Conservation (phyloP, 2,329 filamentous ascomycete genomes). For the Ceratocystis cubensis region DNA sequence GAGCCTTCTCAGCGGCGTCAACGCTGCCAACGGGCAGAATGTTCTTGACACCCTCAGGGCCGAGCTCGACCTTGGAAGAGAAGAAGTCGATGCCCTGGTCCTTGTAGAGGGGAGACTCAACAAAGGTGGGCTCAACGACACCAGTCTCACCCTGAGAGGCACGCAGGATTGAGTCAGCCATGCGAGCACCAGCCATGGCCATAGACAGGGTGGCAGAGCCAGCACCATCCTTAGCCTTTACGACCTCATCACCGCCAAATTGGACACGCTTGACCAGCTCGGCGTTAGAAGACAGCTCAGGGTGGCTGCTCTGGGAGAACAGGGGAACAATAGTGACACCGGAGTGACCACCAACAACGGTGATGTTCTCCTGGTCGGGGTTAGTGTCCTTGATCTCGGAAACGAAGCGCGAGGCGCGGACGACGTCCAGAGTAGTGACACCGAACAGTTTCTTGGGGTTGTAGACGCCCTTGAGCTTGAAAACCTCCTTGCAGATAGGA, state of each 20-base stretch:
- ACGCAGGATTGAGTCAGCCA: slow-evolving; percentile 85
- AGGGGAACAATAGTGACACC: slow-evolving; percentile 97
- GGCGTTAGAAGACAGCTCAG: slow-evolving; percentile 65
- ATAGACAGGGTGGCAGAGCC: slow-evolving; percentile 96
- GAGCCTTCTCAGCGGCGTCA: slow-evolving; percentile 74
- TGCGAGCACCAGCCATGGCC: slow-evolving; percentile 81
- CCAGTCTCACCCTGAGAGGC: slow-evolving; percentile 88
- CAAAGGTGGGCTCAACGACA: slow-evolving; percentile 89
- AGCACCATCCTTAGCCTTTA: slow-evolving; percentile 96
- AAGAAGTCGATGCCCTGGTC: slow-evolving; percentile 97
- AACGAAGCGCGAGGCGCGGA: slow-evolving; percentile 96
- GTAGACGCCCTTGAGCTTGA: slow-evolving; percentile 92
- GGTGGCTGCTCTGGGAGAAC: slow-evolving; percentile 85
- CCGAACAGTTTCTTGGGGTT: slow-evolving; percentile 98
- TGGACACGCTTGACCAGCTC: slow-evolving; percentile 87
- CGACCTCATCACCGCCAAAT: slow-evolving; percentile 98
- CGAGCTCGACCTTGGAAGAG: slow-evolving; percentile 86
- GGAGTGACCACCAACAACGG: slow-evolving; percentile 92
- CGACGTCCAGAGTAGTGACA: slow-evolving; percentile 97
- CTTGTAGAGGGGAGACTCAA: slow-evolving; percentile 96
- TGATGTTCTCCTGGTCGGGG: slow-evolving; percentile 85
- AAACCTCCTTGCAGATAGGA: slow-evolving; percentile 91
- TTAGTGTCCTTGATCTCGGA: slow-evolving; percentile 83
- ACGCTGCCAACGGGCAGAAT: slow-evolving; percentile 78
- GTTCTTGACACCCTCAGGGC: slow-evolving; percentile 90